These are phyloP conservation scores for Brassica rapa DNA, from an alignment of 345 rosid species.

Conservation along the genomic window DNA sequence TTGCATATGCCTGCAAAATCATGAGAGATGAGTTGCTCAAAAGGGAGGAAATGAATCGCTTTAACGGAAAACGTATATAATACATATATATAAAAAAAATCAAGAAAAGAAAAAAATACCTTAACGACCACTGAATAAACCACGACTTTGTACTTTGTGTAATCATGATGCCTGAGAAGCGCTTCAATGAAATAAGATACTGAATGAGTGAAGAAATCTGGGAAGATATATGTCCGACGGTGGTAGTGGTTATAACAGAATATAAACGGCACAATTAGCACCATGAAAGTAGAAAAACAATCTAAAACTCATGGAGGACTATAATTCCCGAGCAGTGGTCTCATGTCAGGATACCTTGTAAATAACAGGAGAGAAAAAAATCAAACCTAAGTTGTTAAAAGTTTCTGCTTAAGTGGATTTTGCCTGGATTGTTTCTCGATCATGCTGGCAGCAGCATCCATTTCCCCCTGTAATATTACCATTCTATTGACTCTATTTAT, in stretches of 20 bases:
- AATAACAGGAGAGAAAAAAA: conserved; percentile 23
- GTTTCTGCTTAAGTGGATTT: conserved; percentile 95
- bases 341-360: neutral
- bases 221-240: conserved; percentile 88
- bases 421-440: conserved; percentile 95
- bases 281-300: neutral
- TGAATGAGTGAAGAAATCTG: conserved; percentile 97
- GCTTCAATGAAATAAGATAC: conserved; percentile 34
- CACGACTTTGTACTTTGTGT: too few relatives aligned
- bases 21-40: conserved; percentile 15
- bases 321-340: conserved; percentile 3
- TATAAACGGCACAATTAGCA: neutral
- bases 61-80: neutral
- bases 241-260: conserved; percentile 44
- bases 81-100: neutral
- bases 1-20: conserved; percentile 86
- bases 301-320: neutral
- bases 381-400: conserved; percentile 85
- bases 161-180: too few relatives aligned
- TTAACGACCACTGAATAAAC: too few relatives aligned
- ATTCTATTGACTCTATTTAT: conserved; percentile 1
- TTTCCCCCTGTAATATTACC: conserved; percentile 70
- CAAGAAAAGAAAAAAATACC: conserved; percentile 42
- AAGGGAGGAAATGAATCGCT: conserved; percentile 7
- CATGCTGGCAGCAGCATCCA: conserved; percentile 99